Evolutionary conservation across 345 rosid genomes (phyloP).

Genomic region (Salix brachista): DNA sequence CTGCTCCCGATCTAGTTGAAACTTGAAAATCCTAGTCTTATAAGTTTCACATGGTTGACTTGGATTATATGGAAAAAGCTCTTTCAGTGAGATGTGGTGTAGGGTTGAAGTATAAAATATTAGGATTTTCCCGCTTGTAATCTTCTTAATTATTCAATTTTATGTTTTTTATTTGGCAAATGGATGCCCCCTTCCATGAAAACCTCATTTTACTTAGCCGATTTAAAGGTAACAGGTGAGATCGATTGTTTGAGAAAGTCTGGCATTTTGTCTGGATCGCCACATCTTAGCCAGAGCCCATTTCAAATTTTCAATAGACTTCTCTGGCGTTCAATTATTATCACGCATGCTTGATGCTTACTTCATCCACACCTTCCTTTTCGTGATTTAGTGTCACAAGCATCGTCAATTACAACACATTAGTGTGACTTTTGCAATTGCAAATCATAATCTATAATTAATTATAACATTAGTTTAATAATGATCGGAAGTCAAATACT

Average conservation of each 20-base stretch:
- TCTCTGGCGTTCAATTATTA: neutral
- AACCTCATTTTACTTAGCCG: no score
- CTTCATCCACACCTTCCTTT: neutral
- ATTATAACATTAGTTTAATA: no score
- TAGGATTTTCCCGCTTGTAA: neutral
- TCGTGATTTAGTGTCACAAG: neutral
- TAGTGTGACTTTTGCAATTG: no score
- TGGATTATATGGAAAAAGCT: neutral
- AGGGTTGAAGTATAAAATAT: neutral
- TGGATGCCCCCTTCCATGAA: neutral
- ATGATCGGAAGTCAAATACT: neutral
- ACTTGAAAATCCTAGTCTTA: neutral
- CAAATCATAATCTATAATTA: neutral
- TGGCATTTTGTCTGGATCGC: neutral
- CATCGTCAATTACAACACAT: neutral
- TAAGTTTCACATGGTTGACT: neutral
- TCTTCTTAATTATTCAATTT: neutral
- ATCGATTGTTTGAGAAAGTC: no score
- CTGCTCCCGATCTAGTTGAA: conserved; percentile 11
- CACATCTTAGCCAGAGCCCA: no score
- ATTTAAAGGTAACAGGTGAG: no score
- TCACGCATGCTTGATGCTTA: neutral
- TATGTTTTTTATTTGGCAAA: neutral
- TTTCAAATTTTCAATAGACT: neutral
- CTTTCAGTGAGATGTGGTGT: neutral